A percentile compares a stretch with the other conserved stretches of the same genome.
Conservation (phyloP, 495 filamentous ascomycete species). For the Xylaria curta region DNA sequence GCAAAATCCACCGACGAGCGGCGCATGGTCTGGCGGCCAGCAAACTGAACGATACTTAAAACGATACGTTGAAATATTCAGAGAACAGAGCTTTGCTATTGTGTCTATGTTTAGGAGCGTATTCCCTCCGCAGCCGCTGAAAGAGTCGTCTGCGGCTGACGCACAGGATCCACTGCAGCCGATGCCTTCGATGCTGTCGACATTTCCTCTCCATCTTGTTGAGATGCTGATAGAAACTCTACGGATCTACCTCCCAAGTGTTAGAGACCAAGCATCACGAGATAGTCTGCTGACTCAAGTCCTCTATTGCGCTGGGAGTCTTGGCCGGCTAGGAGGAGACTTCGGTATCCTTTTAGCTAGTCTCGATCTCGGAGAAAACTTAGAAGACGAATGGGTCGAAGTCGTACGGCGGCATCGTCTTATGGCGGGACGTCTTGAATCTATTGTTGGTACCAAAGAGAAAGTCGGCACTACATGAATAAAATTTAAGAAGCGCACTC, state of each 20-base stretch:
- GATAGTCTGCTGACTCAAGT: slow-evolving; percentile 95
- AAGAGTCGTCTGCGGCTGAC: slow-evolving; percentile 31
- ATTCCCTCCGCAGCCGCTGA: slow-evolving; percentile 64
- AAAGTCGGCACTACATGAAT: slow-evolving; percentile 17
- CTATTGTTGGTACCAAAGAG: slow-evolving; percentile 67
- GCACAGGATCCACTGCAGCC: slow-evolving; percentile 66
- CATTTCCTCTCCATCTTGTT: slow-evolving; percentile 87
- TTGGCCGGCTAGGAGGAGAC: slow-evolving; percentile 90
- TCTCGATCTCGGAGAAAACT: slow-evolving; percentile 63
- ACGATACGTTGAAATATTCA: slow-evolving; percentile 95
- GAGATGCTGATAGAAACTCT: slow-evolving; percentile 81
- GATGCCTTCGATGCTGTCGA: slow-evolving; percentile 77
- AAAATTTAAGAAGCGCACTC: not conserved
- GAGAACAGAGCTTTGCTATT: slow-evolving; percentile 96
- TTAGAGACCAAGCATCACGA: slow-evolving; percentile 75
- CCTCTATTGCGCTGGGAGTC: slow-evolving; percentile 91
- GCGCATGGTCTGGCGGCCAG: slow-evolving; percentile 75
- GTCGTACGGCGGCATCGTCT: slow-evolving; percentile 89
- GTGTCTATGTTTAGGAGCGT: slow-evolving; percentile 91
- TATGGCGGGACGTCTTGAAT: slow-evolving; percentile 84
- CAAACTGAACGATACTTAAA: slow-evolving; percentile 96
- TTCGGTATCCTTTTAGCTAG: slow-evolving; percentile 87
- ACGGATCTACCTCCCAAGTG: slow-evolving; percentile 78
- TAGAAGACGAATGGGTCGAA: slow-evolving; percentile 83
- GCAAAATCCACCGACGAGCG: slow-evolving; percentile 36